Percentiles rank a stretch among this genome's conserved stretches.
These are phyloP conservation scores for Saccharomyces pastorianus DNA, from an alignment of 1,139 yeast species.

Conservation along the genomic window DNA sequence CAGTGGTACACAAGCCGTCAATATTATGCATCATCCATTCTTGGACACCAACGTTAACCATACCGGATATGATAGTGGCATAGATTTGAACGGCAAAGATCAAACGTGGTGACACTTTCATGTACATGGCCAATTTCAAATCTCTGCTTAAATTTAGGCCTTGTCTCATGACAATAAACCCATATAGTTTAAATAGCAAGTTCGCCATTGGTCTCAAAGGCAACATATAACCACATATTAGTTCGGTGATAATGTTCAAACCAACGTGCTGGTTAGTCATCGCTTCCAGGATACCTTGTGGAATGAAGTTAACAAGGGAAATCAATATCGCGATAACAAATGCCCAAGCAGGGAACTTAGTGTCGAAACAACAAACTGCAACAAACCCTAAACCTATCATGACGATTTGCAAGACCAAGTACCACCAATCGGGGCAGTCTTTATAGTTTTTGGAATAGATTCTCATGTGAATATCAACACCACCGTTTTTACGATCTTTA, in stretches of 20 bases:
- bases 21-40: constrained; percentile 31
- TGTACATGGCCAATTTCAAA: constrained; percentile 48
- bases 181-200: constrained; percentile 33
- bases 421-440: constrained; percentile 40
- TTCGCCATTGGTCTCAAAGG: constrained; percentile 35
- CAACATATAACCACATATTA: constrained; percentile 34
- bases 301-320: constrained; percentile 33
- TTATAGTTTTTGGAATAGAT: constrained; percentile 33
- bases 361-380: constrained; percentile 28
- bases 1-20: constrained; percentile 36
- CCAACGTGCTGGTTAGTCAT: constrained; percentile 38
- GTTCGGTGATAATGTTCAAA: constrained; percentile 35
- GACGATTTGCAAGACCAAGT: constrained; percentile 29
- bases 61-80: constrained; percentile 36
- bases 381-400: constrained; percentile 33
- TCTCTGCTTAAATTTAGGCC: constrained; percentile 48
- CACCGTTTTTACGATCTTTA: constrained; percentile 30
- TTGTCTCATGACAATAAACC: constrained; percentile 46
- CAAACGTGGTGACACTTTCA: constrained; percentile 43
- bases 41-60: constrained; percentile 37
- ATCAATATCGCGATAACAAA: constrained; percentile 34
- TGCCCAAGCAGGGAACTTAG: constrained; percentile 36
- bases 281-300: constrained; percentile 36
- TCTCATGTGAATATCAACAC: constrained; percentile 38
- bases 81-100: constrained; percentile 41